Conservation (phyloP, 139 green algal genomes). For the Picochlorum sp. region DNA sequence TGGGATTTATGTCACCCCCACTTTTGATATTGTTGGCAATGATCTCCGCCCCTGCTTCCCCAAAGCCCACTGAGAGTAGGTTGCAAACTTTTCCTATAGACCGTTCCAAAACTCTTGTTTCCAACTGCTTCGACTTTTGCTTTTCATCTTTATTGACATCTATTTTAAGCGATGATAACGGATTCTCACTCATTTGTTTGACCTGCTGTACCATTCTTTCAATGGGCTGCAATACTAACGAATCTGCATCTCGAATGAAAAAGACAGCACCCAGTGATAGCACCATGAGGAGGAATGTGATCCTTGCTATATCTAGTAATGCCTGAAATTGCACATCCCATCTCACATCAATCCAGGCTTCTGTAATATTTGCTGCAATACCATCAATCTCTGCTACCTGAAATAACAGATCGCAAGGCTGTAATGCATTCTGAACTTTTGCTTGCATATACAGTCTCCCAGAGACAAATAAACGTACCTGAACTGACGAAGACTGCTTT, state of each 20-base stretch:
- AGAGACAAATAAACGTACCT: background rate
- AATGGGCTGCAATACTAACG: slow-evolving; percentile 80
- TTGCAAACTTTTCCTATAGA: slow-evolving; percentile 84
- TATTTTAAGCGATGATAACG: background rate
- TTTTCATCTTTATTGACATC: background rate
- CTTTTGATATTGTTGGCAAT: slow-evolving; percentile 92
- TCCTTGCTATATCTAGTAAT: slow-evolving; percentile 70
- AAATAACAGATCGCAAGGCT: no score
- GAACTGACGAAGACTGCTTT: background rate
- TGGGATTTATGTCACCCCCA: slow-evolving; percentile 85
- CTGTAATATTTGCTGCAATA: background rate
- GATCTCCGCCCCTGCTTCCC: slow-evolving; percentile 81
- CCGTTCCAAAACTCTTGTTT: slow-evolving; percentile 84
- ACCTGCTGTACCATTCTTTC: slow-evolving; percentile 85
- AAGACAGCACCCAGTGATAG: slow-evolving; percentile 63
- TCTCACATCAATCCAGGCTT: slow-evolving; percentile 48
- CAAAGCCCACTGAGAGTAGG: slow-evolving; percentile 87
- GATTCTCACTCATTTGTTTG: slow-evolving; percentile 16
- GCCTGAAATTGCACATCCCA: slow-evolving; percentile 55
- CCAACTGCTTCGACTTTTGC: slow-evolving; percentile 17
- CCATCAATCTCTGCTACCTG: no score
- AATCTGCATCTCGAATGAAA: slow-evolving; percentile 72
- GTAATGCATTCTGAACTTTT: background rate
- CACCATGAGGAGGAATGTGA: slow-evolving; percentile 79
- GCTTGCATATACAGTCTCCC: background rate